These are phyloP conservation scores for Trichosporon sp. DNA, from an alignment of 1,284 basidiomycete genomes.

Conservation along the genomic window DNA sequence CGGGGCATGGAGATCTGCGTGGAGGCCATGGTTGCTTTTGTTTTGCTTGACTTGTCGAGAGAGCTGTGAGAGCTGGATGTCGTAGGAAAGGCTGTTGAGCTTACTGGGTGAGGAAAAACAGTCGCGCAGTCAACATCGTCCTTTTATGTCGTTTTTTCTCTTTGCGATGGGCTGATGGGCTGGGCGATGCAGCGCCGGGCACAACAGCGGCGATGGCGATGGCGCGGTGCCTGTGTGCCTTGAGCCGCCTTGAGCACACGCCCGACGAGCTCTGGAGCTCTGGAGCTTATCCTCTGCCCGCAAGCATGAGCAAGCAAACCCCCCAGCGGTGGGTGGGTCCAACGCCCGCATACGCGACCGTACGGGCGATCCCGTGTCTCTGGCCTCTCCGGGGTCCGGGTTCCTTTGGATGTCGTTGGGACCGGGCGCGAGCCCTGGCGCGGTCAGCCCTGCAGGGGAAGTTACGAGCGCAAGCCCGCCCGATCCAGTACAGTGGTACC, in stretches of 20 bases:
- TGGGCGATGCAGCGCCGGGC: too few species aligned
- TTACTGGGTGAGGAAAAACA: conserved; percentile 9
- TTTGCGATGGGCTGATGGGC: neutral
- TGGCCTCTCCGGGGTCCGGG: conserved; percentile 6
- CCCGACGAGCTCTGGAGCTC: neutral
- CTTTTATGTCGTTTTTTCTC: neutral
- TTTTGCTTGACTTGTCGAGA: neutral
- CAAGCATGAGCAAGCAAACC: neutral
- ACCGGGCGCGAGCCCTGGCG: neutral
- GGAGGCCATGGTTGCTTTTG: conserved; percentile 1
- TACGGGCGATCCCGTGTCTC: conserved; percentile 14
- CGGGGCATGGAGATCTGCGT: conserved; percentile 12
- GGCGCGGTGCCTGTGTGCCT: conserved; percentile 1
- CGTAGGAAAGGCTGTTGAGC: neutral
- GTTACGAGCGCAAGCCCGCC: neutral
- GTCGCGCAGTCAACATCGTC: neutral
- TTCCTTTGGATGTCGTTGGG: conserved; percentile 8
- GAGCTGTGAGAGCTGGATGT: conserved; percentile 7
- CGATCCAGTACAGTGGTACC: conserved; percentile 11
- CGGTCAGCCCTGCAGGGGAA: neutral
- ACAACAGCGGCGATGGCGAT: conserved; percentile 4
- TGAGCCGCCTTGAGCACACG: neutral
- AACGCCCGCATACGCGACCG: neutral
- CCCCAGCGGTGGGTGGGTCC: neutral
- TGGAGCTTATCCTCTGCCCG: neutral